Evolutionary conservation across 2,329 filamentous ascomycete genomes (phyloP).

Genomic region (Colletotrichum sp.): DNA sequence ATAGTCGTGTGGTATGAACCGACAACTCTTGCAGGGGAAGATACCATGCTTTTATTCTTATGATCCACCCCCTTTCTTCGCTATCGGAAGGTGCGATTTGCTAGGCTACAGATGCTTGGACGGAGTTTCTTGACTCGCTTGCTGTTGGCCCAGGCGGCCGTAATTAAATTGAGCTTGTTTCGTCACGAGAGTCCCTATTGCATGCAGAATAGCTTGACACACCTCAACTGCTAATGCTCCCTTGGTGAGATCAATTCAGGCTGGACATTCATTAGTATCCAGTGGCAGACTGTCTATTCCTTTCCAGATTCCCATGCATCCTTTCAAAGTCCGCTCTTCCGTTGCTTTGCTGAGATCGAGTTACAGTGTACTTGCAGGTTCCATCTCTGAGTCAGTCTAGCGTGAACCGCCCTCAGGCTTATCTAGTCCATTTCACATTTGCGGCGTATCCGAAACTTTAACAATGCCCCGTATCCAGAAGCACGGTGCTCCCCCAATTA

Average conservation of each 20-base stretch:
- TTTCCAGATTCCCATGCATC: not conserved
- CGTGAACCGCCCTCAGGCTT: not conserved
- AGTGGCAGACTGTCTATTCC: not conserved
- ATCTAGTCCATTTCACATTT: not conserved
- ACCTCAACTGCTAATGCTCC: rapidly evolving
- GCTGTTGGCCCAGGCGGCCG: not conserved
- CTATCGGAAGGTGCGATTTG: not conserved
- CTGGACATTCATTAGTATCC: rapidly evolving
- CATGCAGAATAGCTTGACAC: not conserved
- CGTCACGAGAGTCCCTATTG: not conserved
- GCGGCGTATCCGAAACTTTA: not conserved
- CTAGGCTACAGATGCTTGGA: not conserved
- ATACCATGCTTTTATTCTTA: not conserved
- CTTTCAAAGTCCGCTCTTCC: not conserved
- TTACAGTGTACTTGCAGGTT: not conserved
- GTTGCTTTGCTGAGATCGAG: not conserved
- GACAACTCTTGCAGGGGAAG: not conserved
- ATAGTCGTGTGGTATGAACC: rapidly evolving
- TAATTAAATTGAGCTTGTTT: not conserved
- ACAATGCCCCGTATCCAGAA: not conserved
- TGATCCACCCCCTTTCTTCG: not conserved
- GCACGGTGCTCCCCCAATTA: not conserved
- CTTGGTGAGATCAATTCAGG: not conserved
- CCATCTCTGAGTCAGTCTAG: not conserved
- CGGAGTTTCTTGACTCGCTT: not conserved